These are phyloP conservation scores for Termitomyces sp. DNA, from an alignment of 768 basidiomycete species.

Conservation along the genomic window DNA sequence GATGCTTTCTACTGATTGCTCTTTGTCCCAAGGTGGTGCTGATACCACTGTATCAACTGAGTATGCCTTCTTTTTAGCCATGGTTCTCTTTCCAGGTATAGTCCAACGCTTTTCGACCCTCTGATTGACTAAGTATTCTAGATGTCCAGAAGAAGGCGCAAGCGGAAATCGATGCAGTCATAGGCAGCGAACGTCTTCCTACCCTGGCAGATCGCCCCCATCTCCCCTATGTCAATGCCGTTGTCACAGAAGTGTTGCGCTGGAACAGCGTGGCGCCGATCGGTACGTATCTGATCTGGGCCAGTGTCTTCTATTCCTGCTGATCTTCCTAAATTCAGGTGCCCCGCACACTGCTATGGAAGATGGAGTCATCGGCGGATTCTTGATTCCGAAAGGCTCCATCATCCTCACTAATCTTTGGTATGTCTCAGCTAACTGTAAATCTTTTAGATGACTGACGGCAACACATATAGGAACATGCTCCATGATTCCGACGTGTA, in stretches of 20 bases:
- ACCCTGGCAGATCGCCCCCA: slow-evolving; percentile 35
- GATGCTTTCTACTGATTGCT: not conserved
- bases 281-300: not conserved
- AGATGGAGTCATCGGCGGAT: slow-evolving; percentile 40
- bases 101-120: not conserved
- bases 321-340: slow-evolving; percentile 20
- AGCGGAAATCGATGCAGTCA: slow-evolving; percentile 46
- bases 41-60: slow-evolving; percentile 47
- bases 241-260: slow-evolving; percentile 45
- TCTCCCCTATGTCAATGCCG: slow-evolving; percentile 46
- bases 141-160: slow-evolving; percentile 52
- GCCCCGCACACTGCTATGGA: slow-evolving; percentile 43
- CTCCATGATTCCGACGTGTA: slow-evolving; percentile 46
- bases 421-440: slow-evolving; percentile 19
- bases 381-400: slow-evolving; percentile 46
- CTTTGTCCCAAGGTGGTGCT: slow-evolving; percentile 33
- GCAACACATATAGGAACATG: slow-evolving; percentile 38
- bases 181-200: slow-evolving; percentile 35
- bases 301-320: not conserved
- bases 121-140: slow-evolving; percentile 15
- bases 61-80: slow-evolving; percentile 47
- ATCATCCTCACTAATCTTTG: slow-evolving; percentile 46
- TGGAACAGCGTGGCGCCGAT: slow-evolving; percentile 45
- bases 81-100: slow-evolving; percentile 36
- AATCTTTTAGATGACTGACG: not conserved